Base-by-base conservation (phyloP, 495 filamentous ascomycete species). In the Copromyces sp. region DNA sequence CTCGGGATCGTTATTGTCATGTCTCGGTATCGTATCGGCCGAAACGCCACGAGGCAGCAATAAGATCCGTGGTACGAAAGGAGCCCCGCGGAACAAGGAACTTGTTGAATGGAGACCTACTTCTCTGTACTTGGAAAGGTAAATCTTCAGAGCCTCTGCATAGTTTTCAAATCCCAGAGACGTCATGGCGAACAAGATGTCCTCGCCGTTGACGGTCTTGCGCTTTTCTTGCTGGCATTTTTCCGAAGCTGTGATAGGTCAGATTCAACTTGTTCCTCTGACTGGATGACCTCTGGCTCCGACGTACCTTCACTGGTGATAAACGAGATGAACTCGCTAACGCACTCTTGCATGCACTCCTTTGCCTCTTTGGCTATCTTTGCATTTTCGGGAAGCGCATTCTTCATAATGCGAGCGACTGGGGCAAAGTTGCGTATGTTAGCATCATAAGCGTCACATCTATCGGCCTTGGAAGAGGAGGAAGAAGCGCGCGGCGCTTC, bases 271-370 rank as follows among this genome's bases (percentile, higher is more conserved):
- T 69, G 42, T 73, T 69, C 32, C 29, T 42, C 20, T 37, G 65
- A 24, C 72, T 73, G 81, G 68, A 79, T 72, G 68, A 71, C 75
- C 69, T 70, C 70, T 75, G 74, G 74, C 74, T 72, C 73, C 70
- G 68, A 74, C 79, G 69, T 79, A 97, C 95, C 95, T 88, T 99
- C 95, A 81, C 94, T 98, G 38, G 95, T 99, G 82, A 99, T 99
- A 86, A 99, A 99, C 20, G 95, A 98, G 86, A 99, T 99, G 83
- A 98, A 99, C 87, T 99, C 95, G 90, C 94, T 98, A 73, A 99
- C 95, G 78, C 95, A 99, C 84, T 99, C 95, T 82, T 99, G 95
- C 95, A 99, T 98, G 84, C 95, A 99, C 81, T 99, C 95, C 81
- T 99, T 99, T 40, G 95, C 95, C 82, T 99, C 95, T 79, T 99